Evolutionary conservation across 352 stramenopile species (phyloP).

Genomic region (Globisporangium cederbergense): DNA sequence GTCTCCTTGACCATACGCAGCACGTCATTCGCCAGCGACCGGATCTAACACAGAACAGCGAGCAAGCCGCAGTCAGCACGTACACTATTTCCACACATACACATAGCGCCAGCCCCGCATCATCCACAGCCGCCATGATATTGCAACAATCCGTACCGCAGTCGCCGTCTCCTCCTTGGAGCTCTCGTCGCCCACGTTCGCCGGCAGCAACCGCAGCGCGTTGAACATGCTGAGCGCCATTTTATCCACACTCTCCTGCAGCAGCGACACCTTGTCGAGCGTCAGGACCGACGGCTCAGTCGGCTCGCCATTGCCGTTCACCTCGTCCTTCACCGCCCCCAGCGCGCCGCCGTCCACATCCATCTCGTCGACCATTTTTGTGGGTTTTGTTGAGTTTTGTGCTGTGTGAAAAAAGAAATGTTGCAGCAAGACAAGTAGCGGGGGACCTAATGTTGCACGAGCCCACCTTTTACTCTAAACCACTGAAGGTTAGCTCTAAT

Average conservation of each 20-base stretch:
- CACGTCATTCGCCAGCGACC: slow-evolving; percentile 70
- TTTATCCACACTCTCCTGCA: slow-evolving; percentile 85
- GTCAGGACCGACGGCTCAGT: slow-evolving; percentile 18
- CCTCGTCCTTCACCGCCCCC: slow-evolving; percentile 12
- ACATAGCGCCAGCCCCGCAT: background rate
- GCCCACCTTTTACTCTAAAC: background rate
- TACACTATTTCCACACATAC: background rate
- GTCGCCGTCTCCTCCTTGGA: slow-evolving; percentile 54
- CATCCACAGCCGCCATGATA: background rate
- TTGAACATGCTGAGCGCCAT: slow-evolving; percentile 89
- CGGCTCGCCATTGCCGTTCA: slow-evolving; percentile 14
- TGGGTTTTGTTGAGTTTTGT: background rate
- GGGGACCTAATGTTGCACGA: background rate
- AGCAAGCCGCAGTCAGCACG: background rate
- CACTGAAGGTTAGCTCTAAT: background rate
- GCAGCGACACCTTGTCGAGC: slow-evolving; percentile 76
- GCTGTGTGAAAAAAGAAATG: background rate
- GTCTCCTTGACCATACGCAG: slow-evolving; percentile 79
- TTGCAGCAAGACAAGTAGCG: background rate
- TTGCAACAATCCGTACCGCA: slow-evolving; percentile 26
- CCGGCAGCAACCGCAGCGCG: slow-evolving; percentile 69
- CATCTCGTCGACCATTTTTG: slow-evolving; percentile 14
- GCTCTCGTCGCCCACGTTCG: slow-evolving; percentile 39
- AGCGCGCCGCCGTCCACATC: slow-evolving; percentile 11
- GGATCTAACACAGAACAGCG: slow-evolving; percentile 38